A percentile compares a stretch with the other conserved stretches of the same genome.
Evolutionary conservation across 768 basidiomycete genomes (phyloP).

Genomic region (Boletus rubescentipes): DNA sequence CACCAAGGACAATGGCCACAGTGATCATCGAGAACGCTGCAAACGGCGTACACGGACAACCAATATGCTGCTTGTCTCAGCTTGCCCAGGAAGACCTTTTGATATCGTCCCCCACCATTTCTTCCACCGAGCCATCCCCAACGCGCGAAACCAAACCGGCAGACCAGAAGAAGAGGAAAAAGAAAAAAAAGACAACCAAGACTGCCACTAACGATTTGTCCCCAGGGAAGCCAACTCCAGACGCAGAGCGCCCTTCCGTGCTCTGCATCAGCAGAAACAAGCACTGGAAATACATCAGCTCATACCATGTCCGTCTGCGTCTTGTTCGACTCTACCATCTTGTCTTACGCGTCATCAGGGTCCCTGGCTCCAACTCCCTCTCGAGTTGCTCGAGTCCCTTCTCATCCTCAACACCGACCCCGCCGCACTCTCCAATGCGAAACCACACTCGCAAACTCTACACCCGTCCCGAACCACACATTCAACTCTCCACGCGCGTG

Average conservation of each 20-base stretch:
- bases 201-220: constrained; percentile 27
- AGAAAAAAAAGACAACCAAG: constrained; percentile 55
- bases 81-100: neutral
- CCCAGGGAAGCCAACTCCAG: constrained; percentile 34
- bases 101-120: neutral
- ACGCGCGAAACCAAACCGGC: constrained; percentile 2
- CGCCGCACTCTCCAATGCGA: constrained; percentile 51
- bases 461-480: constrained; percentile 25
- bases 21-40: constrained; percentile 7
- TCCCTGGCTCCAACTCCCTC: constrained; percentile 87
- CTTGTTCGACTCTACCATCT: neutral
- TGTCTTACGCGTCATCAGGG: constrained; percentile 49
- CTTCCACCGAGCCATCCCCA: constrained; percentile 23
- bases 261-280: constrained; percentile 91
- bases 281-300: constrained; percentile 92
- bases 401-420: constrained; percentile 78
- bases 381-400: constrained; percentile 82
- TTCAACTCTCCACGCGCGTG: constrained; percentile 8
- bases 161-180: constrained; percentile 68
- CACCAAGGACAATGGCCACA: neutral
- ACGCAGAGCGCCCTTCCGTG: constrained; percentile 55
- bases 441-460: constrained; percentile 39
- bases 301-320: constrained; percentile 69
- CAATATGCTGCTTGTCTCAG: neutral
- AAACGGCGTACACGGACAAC: neutral